These are phyloP conservation scores for Hamigera avellanea DNA, from an alignment of 495 filamentous ascomycete species.

Conservation along the genomic window DNA sequence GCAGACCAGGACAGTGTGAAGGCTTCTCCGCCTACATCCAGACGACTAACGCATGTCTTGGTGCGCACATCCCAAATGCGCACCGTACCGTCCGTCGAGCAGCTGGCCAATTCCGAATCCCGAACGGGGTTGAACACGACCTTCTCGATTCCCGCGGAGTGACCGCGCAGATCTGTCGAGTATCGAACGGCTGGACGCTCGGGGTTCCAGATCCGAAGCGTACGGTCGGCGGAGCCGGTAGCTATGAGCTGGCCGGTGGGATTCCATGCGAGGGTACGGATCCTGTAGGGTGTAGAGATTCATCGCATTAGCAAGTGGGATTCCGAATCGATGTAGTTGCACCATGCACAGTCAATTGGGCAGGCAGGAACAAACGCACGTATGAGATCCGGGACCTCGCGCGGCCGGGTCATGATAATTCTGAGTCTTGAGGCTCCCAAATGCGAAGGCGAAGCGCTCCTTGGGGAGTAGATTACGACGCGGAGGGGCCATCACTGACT, in stretches of 20 bases:
- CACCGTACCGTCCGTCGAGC: slow-evolving; percentile 73
- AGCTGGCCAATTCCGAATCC: slow-evolving; percentile 80
- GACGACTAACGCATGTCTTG: slow-evolving; percentile 64
- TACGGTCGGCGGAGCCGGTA: slow-evolving; percentile 70
- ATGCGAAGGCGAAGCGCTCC: slow-evolving; percentile 48
- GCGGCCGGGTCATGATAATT: slow-evolving; percentile 49
- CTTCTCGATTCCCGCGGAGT: slow-evolving; percentile 66
- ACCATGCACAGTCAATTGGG: not conserved
- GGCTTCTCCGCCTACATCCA: slow-evolving; percentile 72
- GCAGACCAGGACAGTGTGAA: slow-evolving; percentile 80
- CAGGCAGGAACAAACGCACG: slow-evolving; percentile 22
- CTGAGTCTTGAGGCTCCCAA: slow-evolving; percentile 47
- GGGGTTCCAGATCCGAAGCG: slow-evolving; percentile 84
- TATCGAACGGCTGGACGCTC: slow-evolving; percentile 70
- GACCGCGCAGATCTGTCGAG: slow-evolving; percentile 78
- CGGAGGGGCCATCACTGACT: slow-evolving; percentile 38
- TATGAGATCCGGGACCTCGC: slow-evolving; percentile 39
- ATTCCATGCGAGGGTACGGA: slow-evolving; percentile 81
- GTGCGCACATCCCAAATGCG: slow-evolving; percentile 89
- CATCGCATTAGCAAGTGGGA: not conserved
- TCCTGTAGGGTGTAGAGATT: slow-evolving; percentile 25
- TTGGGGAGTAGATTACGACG: slow-evolving; percentile 46
- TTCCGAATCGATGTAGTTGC: not conserved
- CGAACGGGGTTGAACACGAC: slow-evolving; percentile 82
- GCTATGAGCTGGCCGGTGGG: slow-evolving; percentile 77